These are phyloP conservation scores for Stipa capillata DNA, from an alignment of 176 grass and related monocot genomes.

Conservation along the genomic window DNA sequence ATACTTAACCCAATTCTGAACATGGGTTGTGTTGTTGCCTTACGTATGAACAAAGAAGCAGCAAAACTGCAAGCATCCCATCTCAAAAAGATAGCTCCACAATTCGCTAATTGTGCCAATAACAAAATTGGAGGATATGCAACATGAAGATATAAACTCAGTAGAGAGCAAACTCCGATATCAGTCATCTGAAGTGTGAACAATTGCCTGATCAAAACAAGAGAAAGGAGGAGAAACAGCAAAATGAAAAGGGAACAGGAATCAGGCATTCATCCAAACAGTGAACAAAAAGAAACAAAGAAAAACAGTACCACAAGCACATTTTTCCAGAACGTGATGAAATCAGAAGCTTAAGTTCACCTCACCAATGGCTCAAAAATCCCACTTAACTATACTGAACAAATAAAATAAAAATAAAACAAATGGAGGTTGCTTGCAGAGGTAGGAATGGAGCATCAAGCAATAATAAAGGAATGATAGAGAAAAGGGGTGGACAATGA, in stretches of 20 bases:
- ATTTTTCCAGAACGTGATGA: background rate
- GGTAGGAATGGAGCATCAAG: constrained; percentile 15
- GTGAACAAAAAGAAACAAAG: background rate
- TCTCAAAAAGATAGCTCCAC: background rate
- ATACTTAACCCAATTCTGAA: background rate
- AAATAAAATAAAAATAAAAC: background rate
- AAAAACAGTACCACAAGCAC: background rate
- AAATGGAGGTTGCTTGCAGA: constrained; percentile 28
- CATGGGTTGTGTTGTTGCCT: background rate
- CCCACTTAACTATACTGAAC: background rate
- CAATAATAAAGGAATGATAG: constrained; percentile 26
- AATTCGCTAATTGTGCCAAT: background rate
- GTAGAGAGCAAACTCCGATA: background rate
- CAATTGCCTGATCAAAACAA: background rate
- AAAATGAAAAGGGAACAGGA: background rate
- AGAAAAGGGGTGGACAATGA: constrained; percentile 20
- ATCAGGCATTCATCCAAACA: background rate
- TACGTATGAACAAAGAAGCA: background rate
- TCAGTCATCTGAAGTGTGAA: background rate
- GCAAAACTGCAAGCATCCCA: background rate
- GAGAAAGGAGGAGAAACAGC: background rate
- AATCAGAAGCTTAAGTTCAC: background rate
- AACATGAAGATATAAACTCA: background rate
- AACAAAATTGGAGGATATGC: background rate
- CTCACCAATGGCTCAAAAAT: background rate